Conservation (phyloP, 1,284 basidiomycete genomes). For the Ustilago nuda region DNA sequence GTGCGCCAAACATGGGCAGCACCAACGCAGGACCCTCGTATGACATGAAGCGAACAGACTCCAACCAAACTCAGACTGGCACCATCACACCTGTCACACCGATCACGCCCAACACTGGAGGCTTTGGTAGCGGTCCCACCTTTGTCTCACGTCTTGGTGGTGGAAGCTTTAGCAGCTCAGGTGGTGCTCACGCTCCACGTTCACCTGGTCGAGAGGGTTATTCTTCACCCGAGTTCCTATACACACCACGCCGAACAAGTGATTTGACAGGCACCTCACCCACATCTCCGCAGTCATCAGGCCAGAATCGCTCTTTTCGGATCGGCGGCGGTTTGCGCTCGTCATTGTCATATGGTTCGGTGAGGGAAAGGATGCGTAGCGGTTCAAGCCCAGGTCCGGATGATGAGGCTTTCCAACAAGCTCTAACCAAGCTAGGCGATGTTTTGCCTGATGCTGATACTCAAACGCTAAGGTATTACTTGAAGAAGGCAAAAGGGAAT, state of each 20-base stretch:
- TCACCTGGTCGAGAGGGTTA: constrained; percentile 23
- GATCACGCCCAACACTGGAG: constrained; percentile 19
- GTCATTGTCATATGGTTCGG: constrained; percentile 39
- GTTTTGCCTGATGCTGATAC: constrained; percentile 61
- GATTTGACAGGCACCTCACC: constrained; percentile 16
- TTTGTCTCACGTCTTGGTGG: constrained; percentile 40
- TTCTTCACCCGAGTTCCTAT: constrained; percentile 20
- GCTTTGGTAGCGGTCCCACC: constrained; percentile 20
- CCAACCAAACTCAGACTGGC: constrained; percentile 12
- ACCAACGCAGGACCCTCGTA: background rate
- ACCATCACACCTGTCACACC: constrained; percentile 22
- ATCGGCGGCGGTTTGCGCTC: constrained; percentile 10
- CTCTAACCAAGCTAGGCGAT: constrained; percentile 53
- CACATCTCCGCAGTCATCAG: constrained; percentile 8
- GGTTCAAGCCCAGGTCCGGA: constrained; percentile 17
- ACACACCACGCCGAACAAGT: constrained; percentile 17
- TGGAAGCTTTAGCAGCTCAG: constrained; percentile 17
- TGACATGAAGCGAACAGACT: constrained; percentile 24
- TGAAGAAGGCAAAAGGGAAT: constrained; percentile 56
- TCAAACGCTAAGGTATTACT: constrained; percentile 46
- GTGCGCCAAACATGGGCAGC: constrained; percentile 18
- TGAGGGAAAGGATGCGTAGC: constrained; percentile 34
- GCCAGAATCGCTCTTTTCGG: constrained; percentile 4
- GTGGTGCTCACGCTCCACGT: constrained; percentile 5
- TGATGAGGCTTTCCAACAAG: constrained; percentile 38